Percentiles rank a stretch among this genome's conserved stretches.
These are phyloP conservation scores for Xylariaceae sp. DNA, from an alignment of 2,329 filamentous ascomycete species.

Conservation along the genomic window DNA sequence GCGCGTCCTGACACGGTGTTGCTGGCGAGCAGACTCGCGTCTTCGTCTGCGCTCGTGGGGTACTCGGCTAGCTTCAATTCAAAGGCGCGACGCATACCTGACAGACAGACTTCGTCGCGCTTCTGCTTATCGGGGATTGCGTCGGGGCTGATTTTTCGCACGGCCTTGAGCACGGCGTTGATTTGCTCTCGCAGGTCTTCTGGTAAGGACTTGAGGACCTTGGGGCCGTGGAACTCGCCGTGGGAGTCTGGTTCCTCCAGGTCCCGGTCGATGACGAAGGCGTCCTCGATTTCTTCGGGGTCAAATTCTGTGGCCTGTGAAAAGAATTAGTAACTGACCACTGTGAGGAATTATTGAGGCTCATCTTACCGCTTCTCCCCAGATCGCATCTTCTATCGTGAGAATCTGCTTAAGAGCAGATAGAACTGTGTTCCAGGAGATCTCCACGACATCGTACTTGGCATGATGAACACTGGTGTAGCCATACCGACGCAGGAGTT, in stretches of 20 bases:
- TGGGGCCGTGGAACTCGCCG: conserved; percentile 39
- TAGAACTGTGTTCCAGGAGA: conserved; percentile 58
- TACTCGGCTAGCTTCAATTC: conserved; percentile 39
- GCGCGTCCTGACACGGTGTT: conserved; percentile 34
- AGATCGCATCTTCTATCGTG: conserved; percentile 34
- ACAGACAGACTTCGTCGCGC: conserved; percentile 42
- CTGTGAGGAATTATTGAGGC: not conserved
- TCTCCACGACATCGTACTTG: conserved; percentile 76
- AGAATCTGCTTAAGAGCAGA: conserved; percentile 39
- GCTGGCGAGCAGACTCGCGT: conserved; percentile 35
- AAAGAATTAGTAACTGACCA: conserved; percentile 21
- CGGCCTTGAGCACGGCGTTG: conserved; percentile 44
- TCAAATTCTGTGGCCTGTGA: conserved; percentile 44
- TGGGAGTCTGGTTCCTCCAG: conserved; percentile 46
- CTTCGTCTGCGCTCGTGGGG: conserved; percentile 38
- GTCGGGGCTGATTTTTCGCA: conserved; percentile 41
- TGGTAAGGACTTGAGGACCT: conserved; percentile 40
- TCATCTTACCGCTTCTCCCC: conserved; percentile 40
- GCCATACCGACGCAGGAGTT: conserved; percentile 78
- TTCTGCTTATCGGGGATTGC: conserved; percentile 45
- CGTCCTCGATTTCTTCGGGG: conserved; percentile 66
- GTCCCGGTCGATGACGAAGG: conserved; percentile 62
- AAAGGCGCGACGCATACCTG: conserved; percentile 38
- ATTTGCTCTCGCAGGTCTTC: conserved; percentile 50
- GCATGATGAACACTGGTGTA: conserved; percentile 77